Conservation (phyloP, 2,329 filamentous ascomycete species). For the Colletotrichum musae region DNA sequence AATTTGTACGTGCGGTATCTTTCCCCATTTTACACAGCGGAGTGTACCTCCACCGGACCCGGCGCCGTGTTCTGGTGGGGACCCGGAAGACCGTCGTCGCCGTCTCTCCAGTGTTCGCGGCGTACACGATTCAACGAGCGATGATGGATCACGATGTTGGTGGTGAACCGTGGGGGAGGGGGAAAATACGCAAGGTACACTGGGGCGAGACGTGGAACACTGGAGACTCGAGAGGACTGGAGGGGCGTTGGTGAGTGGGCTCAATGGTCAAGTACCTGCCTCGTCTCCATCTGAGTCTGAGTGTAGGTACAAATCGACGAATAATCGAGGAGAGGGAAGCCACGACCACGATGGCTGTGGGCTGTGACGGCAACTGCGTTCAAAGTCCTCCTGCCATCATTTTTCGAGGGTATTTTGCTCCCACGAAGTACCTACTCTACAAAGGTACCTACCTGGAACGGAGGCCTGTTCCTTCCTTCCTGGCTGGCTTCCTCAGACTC, state of each 20-base stretch:
- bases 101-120: no score
- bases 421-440: not conserved
- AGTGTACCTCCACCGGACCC: slow-evolving; percentile 17
- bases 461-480: not conserved
- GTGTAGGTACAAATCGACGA: slow-evolving; percentile 34
- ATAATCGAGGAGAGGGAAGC: slow-evolving; percentile 18
- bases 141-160: no score
- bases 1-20: slow-evolving; percentile 18
- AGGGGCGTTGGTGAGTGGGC: not conserved
- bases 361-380: no score
- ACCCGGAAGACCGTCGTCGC: slow-evolving; percentile 1
- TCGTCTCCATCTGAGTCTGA: not conserved
- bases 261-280: not conserved
- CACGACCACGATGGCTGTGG: no score
- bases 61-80: slow-evolving; percentile 16
- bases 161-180: no score
- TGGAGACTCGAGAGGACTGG: not conserved
- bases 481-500: not conserved
- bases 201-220: not conserved
- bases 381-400: not conserved
- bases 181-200: no score
- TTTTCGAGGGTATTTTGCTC: not conserved
- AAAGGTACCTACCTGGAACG: not conserved
- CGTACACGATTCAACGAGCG: no score
- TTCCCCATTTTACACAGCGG: not conserved